phyloP scores from a whole-genome alignment of 2,329 filamentous ascomycete genomes.

The Bertia moriformis region DNA sequence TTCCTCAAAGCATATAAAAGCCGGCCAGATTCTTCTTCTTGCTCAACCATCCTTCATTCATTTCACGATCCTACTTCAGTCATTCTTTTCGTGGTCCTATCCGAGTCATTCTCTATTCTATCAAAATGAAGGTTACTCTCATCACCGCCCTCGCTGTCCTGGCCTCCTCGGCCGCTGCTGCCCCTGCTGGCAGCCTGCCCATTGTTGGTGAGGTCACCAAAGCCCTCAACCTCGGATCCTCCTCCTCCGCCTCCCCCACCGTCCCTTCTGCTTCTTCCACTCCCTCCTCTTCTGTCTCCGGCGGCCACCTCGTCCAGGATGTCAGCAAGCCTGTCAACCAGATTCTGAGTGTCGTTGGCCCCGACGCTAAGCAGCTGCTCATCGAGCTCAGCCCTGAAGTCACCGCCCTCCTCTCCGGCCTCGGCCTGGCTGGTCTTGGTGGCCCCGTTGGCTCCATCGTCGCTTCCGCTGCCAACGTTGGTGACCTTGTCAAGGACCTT shows the following conservation, averaged over 20 bases:
- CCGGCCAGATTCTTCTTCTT: no score
- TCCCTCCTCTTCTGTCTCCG: no score
- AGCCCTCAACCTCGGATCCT: slow-evolving; percentile 9
- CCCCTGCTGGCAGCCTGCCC: background rate
- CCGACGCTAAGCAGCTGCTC: slow-evolving; percentile 12
- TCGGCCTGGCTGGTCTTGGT: slow-evolving; percentile 12
- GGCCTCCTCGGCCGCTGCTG: background rate
- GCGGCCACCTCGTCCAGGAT: background rate
- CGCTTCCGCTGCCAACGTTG: slow-evolving; percentile 9
- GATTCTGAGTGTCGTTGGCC: slow-evolving; percentile 13
- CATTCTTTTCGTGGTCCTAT: no score
- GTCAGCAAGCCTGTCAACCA: slow-evolving; percentile 1
- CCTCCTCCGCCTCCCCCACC: slow-evolving; percentile 11
- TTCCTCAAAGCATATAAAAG: no score
- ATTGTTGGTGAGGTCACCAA: background rate
- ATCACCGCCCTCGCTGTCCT: no score
- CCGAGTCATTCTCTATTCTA: background rate
- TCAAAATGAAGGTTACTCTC: background rate
- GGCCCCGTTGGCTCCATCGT: slow-evolving; percentile 12
- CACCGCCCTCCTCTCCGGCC: slow-evolving; percentile 11
- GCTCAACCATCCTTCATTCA: no score
- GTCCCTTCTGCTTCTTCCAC: no score
- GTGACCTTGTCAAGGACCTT: slow-evolving; percentile 12
- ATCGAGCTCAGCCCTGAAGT: slow-evolving; percentile 15
- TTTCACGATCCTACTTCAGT: background rate